A percentile compares a stretch with the other conserved stretches of the same genome.
These are phyloP conservation scores for Rhizopogon vesiculosus DNA, from an alignment of 768 basidiomycete genomes.

Conservation along the genomic window DNA sequence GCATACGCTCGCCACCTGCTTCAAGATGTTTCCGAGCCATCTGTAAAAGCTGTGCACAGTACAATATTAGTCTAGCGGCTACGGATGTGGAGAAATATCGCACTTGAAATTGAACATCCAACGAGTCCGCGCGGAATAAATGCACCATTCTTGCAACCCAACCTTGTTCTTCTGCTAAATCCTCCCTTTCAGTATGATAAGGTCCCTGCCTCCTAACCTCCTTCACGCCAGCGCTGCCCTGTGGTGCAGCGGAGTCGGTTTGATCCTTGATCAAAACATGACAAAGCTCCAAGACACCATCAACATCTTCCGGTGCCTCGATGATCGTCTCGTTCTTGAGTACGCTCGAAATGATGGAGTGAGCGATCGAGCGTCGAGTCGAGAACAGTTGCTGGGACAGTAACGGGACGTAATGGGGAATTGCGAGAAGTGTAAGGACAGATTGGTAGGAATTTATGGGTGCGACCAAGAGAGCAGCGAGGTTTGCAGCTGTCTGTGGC, in stretches of 20 bases:
- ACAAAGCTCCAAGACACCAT: constrained; percentile 89
- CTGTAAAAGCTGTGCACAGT: constrained; percentile 67
- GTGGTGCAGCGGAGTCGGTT: constrained; percentile 44
- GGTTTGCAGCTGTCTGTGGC: constrained; percentile 81
- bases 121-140: constrained; percentile 82
- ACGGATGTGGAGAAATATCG: constrained; percentile 13
- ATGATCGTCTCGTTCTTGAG: constrained; percentile 96
- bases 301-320: constrained; percentile 90
- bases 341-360: constrained; percentile 90
- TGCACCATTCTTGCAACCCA: constrained; percentile 99
- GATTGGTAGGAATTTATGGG: constrained; percentile 97
- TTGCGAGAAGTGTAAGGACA: constrained; percentile 93
- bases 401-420: constrained; percentile 84
- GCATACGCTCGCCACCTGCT: constrained; percentile 90
- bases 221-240: constrained; percentile 26
- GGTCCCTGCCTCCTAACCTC: constrained; percentile 55
- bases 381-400: constrained; percentile 84
- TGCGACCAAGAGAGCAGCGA: constrained; percentile 87
- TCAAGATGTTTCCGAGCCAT: constrained; percentile 87
- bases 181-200: constrained; percentile 71
- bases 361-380: constrained; percentile 88
- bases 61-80: not conserved
- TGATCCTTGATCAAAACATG: constrained; percentile 90
- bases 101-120: constrained; percentile 89
- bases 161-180: constrained; percentile 97